Evolutionary conservation across 768 basidiomycete genomes (phyloP), one percentile per base, ranked within the genome.

Genomic region (Paxillus rubicundulus): DNA sequence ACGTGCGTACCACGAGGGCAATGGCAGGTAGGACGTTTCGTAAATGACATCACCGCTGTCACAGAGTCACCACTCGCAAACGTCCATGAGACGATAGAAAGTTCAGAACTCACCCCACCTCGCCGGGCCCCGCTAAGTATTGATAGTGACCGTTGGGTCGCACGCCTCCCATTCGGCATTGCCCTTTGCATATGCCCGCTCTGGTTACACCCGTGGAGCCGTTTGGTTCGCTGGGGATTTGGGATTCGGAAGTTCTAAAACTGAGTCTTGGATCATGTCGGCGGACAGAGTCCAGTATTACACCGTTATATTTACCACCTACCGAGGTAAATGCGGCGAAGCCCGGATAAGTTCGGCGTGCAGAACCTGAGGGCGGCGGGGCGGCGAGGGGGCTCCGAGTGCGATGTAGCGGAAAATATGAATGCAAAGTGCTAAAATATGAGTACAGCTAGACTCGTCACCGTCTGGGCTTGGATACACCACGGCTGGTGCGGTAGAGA

Each of bases 101-200:
- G 50, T 33, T 65, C 12, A 16, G 16, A 43, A 60, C 65, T 50
- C 55, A 64, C 62, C 62, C 38, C 62, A 63, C 60, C 60, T 66
- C 63, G 47, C n/a, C n/a, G n/a, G n/a, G n/a, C 40, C 51, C 48
- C 50, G 61, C 62, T 65, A 60, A 62, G 56, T 53, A 38, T 6
- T 57, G 5, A 59, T n/a, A 24, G 4, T 24, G 24, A 24, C 24
- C 24, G 24, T 6, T 24, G 24, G 60, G 3, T 62, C 70, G 84
- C 85, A 86, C 1, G 81, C 77, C 59, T 83, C 79, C 86, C 86
- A 87, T 61, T 84, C 74, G 0, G 77, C 82, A 46, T 85, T 83
- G 61, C 86, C 84, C 60, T 78, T 75, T 24, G 84, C 74, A 58
- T 75, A 75, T 3, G 82, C 80, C 45, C 76, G 75, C 41, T 82